A percentile compares a stretch with the other conserved stretches of the same genome.
phyloP scores from a whole-genome alignment of 108 stramenopile genomes.

The Seminavis robusta region DNA sequence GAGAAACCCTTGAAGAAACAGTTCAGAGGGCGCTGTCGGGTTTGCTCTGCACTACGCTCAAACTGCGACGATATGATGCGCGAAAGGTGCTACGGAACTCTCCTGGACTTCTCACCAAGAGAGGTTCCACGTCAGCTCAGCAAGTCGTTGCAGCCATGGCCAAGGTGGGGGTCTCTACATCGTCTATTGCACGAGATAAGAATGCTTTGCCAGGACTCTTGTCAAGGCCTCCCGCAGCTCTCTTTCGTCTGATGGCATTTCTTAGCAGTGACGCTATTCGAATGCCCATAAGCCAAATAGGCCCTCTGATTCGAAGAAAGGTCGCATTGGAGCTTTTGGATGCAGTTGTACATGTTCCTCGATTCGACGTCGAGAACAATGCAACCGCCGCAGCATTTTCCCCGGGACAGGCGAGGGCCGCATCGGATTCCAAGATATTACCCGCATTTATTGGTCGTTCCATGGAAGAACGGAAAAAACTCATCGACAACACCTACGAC shows the following conservation, averaged over 20 bases:
- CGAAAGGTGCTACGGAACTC: constrained; percentile 62
- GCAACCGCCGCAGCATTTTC: background rate
- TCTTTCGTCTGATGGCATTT: constrained; percentile 75
- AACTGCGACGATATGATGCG: constrained; percentile 68
- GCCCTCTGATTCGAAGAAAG: constrained; percentile 55
- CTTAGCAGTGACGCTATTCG: constrained; percentile 55
- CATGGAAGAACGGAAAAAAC: background rate
- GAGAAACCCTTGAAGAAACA: constrained; percentile 53
- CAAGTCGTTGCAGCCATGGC: constrained; percentile 62
- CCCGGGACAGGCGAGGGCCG: background rate
- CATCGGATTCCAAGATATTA: background rate
- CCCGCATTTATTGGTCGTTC: background rate
- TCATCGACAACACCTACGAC: constrained; percentile 43
- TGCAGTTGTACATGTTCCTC: constrained; percentile 52
- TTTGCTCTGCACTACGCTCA: constrained; percentile 39
- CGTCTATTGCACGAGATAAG: constrained; percentile 66
- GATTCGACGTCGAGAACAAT: background rate
- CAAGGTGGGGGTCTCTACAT: constrained; percentile 53
- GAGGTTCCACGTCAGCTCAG: constrained; percentile 57
- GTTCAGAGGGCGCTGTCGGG: constrained; percentile 40
- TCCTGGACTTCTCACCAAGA: constrained; percentile 57
- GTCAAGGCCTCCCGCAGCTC: constrained; percentile 58
- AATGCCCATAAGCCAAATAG: constrained; percentile 55
- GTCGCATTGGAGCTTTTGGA: constrained; percentile 54
- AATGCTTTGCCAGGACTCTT: constrained; percentile 46